Evolutionary conservation across 345 rosid genomes (phyloP).

Genomic region (Eucalyptus cloeziana): DNA sequence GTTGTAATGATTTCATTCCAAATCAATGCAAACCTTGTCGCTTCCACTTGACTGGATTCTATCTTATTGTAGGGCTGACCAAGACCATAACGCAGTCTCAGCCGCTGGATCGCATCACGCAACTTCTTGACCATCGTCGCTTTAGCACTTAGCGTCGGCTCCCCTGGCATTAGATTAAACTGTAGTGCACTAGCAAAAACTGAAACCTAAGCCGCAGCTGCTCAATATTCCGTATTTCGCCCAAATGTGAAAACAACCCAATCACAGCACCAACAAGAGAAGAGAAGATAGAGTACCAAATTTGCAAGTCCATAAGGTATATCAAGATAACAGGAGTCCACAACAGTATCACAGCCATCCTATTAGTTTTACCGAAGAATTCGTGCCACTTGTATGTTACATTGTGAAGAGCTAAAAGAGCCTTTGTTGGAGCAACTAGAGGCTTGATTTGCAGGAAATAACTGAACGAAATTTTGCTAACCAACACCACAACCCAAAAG

Average conservation of each 20-base stretch:
- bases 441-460: slow-evolving; percentile 79
- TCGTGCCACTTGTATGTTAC: slow-evolving; percentile 52
- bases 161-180: slow-evolving; percentile 83
- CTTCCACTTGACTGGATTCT: slow-evolving; percentile 79
- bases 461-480: slow-evolving; percentile 63
- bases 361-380: slow-evolving; percentile 58
- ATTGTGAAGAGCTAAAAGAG: slow-evolving; percentile 16
- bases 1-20: slow-evolving; percentile 78
- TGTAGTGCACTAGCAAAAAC: slow-evolving; percentile 92
- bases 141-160: slow-evolving; percentile 26
- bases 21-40: slow-evolving; percentile 74
- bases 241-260: slow-evolving; percentile 81
- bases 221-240: slow-evolving; percentile 76
- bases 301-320: slow-evolving; percentile 78
- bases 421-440: slow-evolving; percentile 55
- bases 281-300: slow-evolving; percentile 81
- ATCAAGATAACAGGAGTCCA: slow-evolving; percentile 77
- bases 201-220: slow-evolving; percentile 90
- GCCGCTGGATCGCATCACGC: slow-evolving; percentile 64
- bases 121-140: slow-evolving; percentile 62
- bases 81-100: slow-evolving; percentile 75
- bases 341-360: slow-evolving; percentile 36
- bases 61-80: slow-evolving; percentile 71
- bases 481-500: slow-evolving; percentile 60
- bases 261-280: slow-evolving; percentile 50